Percentiles rank a stretch among this genome's conserved stretches.
phyloP scores from a whole-genome alignment of 2,329 filamentous ascomycete species.

The Alternaria solani region DNA sequence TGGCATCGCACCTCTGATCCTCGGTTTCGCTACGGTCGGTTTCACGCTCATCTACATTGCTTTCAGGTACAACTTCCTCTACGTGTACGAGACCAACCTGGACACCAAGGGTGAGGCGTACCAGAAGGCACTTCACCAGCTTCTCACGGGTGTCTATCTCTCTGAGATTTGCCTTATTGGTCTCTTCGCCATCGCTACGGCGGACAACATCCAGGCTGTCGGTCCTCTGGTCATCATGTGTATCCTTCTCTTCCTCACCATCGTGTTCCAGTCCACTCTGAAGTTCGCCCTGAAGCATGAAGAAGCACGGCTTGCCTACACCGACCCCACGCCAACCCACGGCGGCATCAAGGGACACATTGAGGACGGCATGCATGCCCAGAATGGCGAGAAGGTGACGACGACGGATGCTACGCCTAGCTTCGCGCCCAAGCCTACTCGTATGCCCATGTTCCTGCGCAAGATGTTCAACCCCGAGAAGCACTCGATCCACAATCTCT shows the following conservation, averaged over 20 bases:
- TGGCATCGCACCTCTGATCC: slow-evolving; percentile 58
- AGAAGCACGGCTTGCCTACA: slow-evolving; percentile 43
- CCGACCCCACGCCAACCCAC: slow-evolving; percentile 29
- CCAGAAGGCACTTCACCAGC: slow-evolving; percentile 56
- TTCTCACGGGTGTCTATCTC: slow-evolving; percentile 58
- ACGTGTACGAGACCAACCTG: slow-evolving; percentile 56
- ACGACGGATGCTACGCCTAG: slow-evolving; percentile 5
- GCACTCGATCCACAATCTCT: slow-evolving; percentile 41
- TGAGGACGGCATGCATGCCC: slow-evolving; percentile 31
- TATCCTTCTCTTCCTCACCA: slow-evolving; percentile 51
- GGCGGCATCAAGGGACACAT: slow-evolving; percentile 26
- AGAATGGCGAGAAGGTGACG: slow-evolving; percentile 19
- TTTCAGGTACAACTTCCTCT: slow-evolving; percentile 60
- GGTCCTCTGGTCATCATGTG: slow-evolving; percentile 56
- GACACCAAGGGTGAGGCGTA: slow-evolving; percentile 59
- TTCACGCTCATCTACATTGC: slow-evolving; percentile 57
- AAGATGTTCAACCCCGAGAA: slow-evolving; percentile 46
- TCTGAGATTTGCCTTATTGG: slow-evolving; percentile 59
- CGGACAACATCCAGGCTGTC: slow-evolving; percentile 43
- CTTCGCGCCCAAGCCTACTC: slow-evolving; percentile 33
- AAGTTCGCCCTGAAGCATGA: slow-evolving; percentile 41
- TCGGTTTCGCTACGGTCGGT: slow-evolving; percentile 57
- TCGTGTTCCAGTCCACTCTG: slow-evolving; percentile 53
- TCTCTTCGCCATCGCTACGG: slow-evolving; percentile 54
- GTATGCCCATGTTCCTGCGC: slow-evolving; percentile 43